phyloP scores from a whole-genome alignment of 257 asterid genomes.

The Catharanthus roseus region DNA sequence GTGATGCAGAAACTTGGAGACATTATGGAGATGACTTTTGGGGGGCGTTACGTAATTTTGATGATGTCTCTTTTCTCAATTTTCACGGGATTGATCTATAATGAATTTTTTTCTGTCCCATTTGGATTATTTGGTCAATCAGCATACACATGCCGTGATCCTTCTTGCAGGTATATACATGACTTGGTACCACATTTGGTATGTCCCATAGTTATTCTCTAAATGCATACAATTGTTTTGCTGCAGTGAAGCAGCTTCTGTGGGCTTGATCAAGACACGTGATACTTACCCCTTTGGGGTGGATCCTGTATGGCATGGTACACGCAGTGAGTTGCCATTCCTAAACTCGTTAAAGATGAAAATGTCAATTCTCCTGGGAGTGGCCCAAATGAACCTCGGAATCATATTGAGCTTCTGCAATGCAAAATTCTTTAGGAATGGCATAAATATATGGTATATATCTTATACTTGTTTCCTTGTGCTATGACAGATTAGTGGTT shows the following conservation, averaged over 20 bases:
- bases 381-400: conserved; percentile 98
- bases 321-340: conserved; percentile 92
- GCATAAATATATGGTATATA: conserved; percentile 70
- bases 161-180: conserved; percentile 74
- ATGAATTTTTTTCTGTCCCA: conserved; percentile 92
- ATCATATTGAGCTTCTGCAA: conserved; percentile 83
- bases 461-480: conserved; percentile 5
- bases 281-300: conserved; percentile 92
- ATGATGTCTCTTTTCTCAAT: conserved; percentile 96
- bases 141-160: conserved; percentile 86
- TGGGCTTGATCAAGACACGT: conserved; percentile 80
- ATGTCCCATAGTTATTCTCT: conserved; percentile 2
- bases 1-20: conserved; percentile 95
- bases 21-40: conserved; percentile 94
- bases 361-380: conserved; percentile 97
- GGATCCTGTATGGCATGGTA: conserved; percentile 98
- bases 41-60: conserved; percentile 91
- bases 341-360: conserved; percentile 96
- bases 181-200: background rate
- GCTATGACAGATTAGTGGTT: background rate
- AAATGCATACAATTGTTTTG: conserved; percentile 11
- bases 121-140: conserved; percentile 80
- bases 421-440: conserved; percentile 72
- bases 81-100: conserved; percentile 91
- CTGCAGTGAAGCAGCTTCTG: conserved; percentile 73